These are phyloP conservation scores for Syzygium grande DNA, from an alignment of 345 rosid genomes.

Conservation along the genomic window DNA sequence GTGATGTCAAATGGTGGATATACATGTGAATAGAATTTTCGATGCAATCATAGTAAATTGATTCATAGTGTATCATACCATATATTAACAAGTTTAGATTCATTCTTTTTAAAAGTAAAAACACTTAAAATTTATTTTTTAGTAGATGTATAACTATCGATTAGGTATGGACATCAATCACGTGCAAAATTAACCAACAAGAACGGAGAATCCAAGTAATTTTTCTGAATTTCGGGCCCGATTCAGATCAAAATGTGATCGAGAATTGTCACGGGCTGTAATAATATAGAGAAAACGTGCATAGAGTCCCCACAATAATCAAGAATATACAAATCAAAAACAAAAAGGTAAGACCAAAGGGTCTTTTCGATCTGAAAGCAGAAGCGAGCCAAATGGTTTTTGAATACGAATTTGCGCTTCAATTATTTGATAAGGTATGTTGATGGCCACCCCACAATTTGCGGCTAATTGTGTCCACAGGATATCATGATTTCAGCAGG, in stretches of 20 bases:
- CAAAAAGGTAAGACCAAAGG: background rate
- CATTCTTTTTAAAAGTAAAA: background rate
- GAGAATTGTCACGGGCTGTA: background rate
- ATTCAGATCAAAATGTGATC: background rate
- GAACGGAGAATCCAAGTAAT: background rate
- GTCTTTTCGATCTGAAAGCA: background rate
- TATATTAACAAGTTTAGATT: background rate
- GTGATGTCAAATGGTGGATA: background rate
- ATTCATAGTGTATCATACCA: background rate
- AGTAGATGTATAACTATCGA: background rate
- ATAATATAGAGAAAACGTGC: background rate
- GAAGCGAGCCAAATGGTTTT: background rate
- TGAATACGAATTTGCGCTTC: background rate
- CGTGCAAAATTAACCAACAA: background rate
- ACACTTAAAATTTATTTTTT: background rate
- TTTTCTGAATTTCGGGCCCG: background rate
- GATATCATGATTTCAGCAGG: background rate
- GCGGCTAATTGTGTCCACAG: slow-evolving; percentile 11
- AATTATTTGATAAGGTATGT: background rate
- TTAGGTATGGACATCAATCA: background rate
- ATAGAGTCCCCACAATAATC: background rate
- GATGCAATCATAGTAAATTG: background rate
- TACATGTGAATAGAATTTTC: background rate
- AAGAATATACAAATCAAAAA: background rate
- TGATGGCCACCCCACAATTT: slow-evolving; percentile 6